Base-by-base conservation (phyloP, 2,329 filamentous ascomycete genomes). In the Colletotrichum shisoi region DNA sequence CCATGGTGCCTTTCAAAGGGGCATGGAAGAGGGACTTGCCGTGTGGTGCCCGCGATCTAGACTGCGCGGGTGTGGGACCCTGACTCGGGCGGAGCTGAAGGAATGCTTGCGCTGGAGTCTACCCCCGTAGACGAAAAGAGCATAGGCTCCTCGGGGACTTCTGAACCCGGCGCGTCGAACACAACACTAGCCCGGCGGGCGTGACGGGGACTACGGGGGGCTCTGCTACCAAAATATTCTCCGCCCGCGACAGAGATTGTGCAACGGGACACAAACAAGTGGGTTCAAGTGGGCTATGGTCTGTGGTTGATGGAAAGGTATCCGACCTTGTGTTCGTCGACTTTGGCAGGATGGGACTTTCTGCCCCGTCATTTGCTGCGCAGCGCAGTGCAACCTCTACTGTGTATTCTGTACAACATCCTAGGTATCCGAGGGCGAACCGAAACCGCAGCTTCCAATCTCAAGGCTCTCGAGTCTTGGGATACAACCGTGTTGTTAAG, bases 211-310 rank as follows among this genome's bases (percentile, higher is more conserved):
- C 48, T 17, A 34, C 48, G 27, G 49, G 40, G 31, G 61, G 65
- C 65, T 68, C 49, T 64, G 61, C 64, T 59, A 59, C 64, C 65
- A 60, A 54, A 65, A 68, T 68, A 68, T 68, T 68, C 65, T 68
- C 65, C 65, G 65, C 61, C 62, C 65, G 62, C 39, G 65, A 68
- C 65, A 60, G 62, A 68, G 49, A 68, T 65, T 65, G 65, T 68
- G 39, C 54, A 42, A 68, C 65, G 65, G 49, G 61, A 19, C 52
- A 39, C 46, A 52, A 53, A 24, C 37, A 27, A 45, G 65, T 64
- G 65, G 53, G 49, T 62, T 63, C 48, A 19, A 44, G 61, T 59
- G 64, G 60, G 52, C 48, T 63, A 12, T 57, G 19, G 19, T 34
- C 34, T 44, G 48, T 59, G 44, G 19, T n/a, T 21, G 40, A 44